Conservation (phyloP, 306 rosid genomes). For the Crotalaria pallida region DNA sequence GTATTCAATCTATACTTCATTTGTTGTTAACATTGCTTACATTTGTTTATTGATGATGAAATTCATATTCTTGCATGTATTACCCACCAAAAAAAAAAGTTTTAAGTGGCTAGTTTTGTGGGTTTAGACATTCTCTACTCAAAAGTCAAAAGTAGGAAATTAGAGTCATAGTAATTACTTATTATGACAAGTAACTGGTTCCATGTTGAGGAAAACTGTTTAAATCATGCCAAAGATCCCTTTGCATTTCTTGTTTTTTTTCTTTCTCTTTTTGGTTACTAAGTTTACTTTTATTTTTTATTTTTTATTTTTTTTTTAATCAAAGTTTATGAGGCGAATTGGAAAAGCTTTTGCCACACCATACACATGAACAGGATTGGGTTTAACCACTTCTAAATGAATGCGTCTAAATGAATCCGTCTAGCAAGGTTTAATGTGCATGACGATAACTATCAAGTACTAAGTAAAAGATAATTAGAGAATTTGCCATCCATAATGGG, state of each 20-base stretch:
- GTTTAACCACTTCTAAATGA: neutral
- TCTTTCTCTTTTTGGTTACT: too few relatives aligned
- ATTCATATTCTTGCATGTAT: slow-evolving; percentile 14
- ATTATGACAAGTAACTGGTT: neutral
- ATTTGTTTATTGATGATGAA: slow-evolving; percentile 54
- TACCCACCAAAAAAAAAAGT: neutral
- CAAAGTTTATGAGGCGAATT: neutral
- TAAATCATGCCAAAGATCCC: neutral
- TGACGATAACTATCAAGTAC: too few relatives aligned
- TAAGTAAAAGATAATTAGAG: too few relatives aligned
- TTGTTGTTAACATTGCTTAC: slow-evolving; percentile 45
- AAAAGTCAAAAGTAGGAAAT: neutral
- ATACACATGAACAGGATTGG: neutral
- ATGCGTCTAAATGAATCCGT: neutral
- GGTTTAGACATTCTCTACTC: neutral
- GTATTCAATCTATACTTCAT: slow-evolving; percentile 37
- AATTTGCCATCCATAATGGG: too few relatives aligned
- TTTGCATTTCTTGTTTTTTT: neutral
- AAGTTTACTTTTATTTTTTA: neutral
- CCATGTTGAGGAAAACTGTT: neutral
- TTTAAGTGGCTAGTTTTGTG: neutral
- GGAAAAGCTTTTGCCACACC: neutral
- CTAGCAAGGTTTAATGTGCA: neutral
- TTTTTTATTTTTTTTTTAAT: too few relatives aligned
- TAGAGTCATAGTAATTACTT: neutral